Evolutionary conservation across 1,284 basidiomycete species (phyloP).

Genomic region (Tetrapyrgos nigripes): DNA sequence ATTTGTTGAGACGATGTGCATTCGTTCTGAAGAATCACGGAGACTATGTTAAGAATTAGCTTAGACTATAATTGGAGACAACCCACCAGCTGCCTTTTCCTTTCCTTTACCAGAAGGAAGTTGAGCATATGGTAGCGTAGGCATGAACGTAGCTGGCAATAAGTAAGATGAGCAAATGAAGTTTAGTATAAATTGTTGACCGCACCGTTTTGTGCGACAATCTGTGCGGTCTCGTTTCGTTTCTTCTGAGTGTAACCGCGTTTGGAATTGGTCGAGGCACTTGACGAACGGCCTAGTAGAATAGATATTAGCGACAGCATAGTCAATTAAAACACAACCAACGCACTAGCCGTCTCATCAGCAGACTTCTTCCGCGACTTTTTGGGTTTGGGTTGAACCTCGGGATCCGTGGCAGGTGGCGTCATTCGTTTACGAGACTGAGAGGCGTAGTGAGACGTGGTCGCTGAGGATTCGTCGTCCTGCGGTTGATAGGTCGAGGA

Average conservation of each 20-base stretch:
- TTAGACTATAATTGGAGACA: background rate
- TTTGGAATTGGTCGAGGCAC: conserved; percentile 48
- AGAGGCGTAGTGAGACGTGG: background rate
- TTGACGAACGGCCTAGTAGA: conserved; percentile 8
- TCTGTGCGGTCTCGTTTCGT: conserved; percentile 67
- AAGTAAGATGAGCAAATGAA: conserved; percentile 17
- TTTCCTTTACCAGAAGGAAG: conserved; percentile 47
- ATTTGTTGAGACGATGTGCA: conserved; percentile 14
- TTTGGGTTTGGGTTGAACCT: background rate
- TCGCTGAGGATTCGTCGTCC: background rate
- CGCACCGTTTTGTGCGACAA: conserved; percentile 63
- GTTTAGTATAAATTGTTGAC: conserved; percentile 7
- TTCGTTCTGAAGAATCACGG: conserved; percentile 1
- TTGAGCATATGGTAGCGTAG: conserved; percentile 49
- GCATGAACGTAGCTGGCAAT: conserved; percentile 52
- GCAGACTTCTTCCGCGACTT: conserved; percentile 9
- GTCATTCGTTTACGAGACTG: conserved; percentile 12
- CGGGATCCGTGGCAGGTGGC: background rate
- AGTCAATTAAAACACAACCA: background rate
- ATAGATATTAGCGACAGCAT: background rate
- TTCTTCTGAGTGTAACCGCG: conserved; percentile 73
- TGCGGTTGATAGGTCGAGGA: background rate
- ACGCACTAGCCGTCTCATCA: conserved; percentile 3
- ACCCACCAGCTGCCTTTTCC: conserved; percentile 37
- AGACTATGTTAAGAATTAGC: background rate